Evolutionary conservation across 2,329 filamentous ascomycete species (phyloP).

Genomic region (Ophiosphaerella narmari): DNA sequence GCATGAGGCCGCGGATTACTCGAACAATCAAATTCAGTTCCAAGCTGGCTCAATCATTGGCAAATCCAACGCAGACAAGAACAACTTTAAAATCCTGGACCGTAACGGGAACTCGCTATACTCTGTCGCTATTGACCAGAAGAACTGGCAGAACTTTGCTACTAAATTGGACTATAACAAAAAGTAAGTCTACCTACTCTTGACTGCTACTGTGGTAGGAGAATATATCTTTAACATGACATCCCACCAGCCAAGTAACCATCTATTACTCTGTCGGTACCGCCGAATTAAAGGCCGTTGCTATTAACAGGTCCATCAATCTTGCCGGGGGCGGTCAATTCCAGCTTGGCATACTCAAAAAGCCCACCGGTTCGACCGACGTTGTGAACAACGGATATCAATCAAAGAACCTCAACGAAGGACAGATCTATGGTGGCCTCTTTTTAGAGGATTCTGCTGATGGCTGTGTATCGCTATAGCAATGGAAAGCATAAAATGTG

Average conservation of each 20-base stretch:
- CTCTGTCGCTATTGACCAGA: conserved; percentile 55
- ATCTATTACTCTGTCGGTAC: conserved; percentile 61
- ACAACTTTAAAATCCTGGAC: conserved; percentile 49
- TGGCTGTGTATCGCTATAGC: conserved; percentile 40
- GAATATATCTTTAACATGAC: too few species aligned
- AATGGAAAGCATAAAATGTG: neutral
- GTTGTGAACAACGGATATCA: conserved; percentile 47
- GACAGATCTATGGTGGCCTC: conserved; percentile 46
- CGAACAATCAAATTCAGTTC: conserved; percentile 51
- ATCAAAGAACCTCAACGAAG: conserved; percentile 41
- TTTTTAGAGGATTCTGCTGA: conserved; percentile 46
- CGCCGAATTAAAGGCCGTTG: conserved; percentile 54
- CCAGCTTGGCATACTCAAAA: conserved; percentile 67
- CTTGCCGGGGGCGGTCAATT: conserved; percentile 64
- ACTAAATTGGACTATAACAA: conserved; percentile 61
- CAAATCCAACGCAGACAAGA: conserved; percentile 50
- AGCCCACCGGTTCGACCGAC: conserved; percentile 54
- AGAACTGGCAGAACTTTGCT: conserved; percentile 66
- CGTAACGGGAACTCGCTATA: conserved; percentile 51
- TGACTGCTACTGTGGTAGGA: too few species aligned
- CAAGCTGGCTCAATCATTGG: conserved; percentile 60
- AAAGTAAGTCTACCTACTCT: conserved; percentile 49
- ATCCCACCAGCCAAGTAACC: conserved; percentile 54
- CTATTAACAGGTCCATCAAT: conserved; percentile 54
- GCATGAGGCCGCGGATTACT: conserved; percentile 49